Conservation (phyloP, 805 yeast species). For the Yarrowia hollandica region DNA sequence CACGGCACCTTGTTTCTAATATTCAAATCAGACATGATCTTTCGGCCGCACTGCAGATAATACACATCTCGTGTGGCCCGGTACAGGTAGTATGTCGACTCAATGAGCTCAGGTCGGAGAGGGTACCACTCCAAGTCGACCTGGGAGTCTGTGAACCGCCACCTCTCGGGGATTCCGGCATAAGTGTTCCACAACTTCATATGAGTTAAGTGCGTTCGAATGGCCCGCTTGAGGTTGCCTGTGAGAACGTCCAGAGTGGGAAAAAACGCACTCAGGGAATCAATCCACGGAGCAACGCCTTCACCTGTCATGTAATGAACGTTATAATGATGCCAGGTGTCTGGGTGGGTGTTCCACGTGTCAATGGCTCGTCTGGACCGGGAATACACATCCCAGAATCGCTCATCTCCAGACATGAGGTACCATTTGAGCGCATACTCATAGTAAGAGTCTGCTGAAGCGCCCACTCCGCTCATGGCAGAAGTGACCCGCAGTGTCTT, state of each 20-base stretch:
- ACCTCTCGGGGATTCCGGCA: constrained; percentile 85
- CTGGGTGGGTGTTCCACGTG: constrained; percentile 38
- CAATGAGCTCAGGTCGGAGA: constrained; percentile 86
- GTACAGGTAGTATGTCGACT: constrained; percentile 80
- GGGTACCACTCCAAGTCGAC: constrained; percentile 86
- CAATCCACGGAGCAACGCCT: constrained; percentile 67
- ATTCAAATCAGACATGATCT: constrained; percentile 57
- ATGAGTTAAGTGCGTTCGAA: constrained; percentile 58
- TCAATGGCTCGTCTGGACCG: constrained; percentile 18
- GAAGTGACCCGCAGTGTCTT: constrained; percentile 56
- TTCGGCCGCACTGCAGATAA: constrained; percentile 72
- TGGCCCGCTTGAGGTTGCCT: constrained; percentile 71
- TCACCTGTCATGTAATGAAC: constrained; percentile 56
- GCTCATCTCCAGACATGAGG: constrained; percentile 65
- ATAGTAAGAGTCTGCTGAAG: constrained; percentile 86
- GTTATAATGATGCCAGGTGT: constrained; percentile 58
- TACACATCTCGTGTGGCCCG: constrained; percentile 85
- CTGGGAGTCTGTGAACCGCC: constrained; percentile 50
- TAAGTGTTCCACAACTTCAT: constrained; percentile 77
- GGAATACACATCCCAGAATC: constrained; percentile 56
- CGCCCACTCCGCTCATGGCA: constrained; percentile 76
- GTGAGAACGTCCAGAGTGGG: constrained; percentile 79
- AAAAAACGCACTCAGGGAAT: constrained; percentile 83
- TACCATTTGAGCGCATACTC: constrained; percentile 83
- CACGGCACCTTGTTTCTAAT: constrained; percentile 58